Conservation (phyloP, 2,329 filamentous ascomycete species). For the Truncatella angustata region DNA sequence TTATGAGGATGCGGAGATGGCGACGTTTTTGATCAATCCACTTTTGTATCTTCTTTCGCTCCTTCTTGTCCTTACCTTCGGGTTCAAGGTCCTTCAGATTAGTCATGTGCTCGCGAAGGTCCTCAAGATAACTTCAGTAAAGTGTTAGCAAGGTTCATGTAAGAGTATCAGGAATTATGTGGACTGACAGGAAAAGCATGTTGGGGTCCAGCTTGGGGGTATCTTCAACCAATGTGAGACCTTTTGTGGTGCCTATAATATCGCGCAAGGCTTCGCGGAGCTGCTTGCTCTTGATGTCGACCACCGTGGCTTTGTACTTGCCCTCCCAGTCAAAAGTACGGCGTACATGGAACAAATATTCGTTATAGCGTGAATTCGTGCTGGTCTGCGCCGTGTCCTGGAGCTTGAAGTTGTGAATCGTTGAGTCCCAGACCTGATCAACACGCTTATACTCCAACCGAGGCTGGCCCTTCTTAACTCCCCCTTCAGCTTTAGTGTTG, state of each 20-base stretch:
- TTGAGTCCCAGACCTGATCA: slow-evolving; percentile 53
- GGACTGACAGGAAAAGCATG: slow-evolving; percentile 60
- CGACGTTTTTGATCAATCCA: slow-evolving; percentile 56
- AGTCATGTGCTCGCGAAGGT: slow-evolving; percentile 64
- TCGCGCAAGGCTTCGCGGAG: slow-evolving; percentile 69
- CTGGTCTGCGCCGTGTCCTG: slow-evolving; percentile 50
- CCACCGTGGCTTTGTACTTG: slow-evolving; percentile 68
- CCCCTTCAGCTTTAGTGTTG: background rate
- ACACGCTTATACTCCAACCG: slow-evolving; percentile 47
- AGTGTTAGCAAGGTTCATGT: slow-evolving; percentile 9
- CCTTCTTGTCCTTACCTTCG: slow-evolving; percentile 47
- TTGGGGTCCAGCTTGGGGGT: slow-evolving; percentile 72
- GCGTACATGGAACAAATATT: slow-evolving; percentile 80
- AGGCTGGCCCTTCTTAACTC: background rate
- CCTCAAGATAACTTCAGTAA: slow-evolving; percentile 67
- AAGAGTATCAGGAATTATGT: background rate
- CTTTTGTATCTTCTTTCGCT: slow-evolving; percentile 60
- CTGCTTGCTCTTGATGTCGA: slow-evolving; percentile 83
- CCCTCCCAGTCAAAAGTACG: slow-evolving; percentile 83
- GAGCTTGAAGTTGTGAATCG: slow-evolving; percentile 50
- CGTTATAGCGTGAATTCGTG: slow-evolving; percentile 61
- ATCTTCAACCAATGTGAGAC: slow-evolving; percentile 77
- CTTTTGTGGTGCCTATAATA: slow-evolving; percentile 74
- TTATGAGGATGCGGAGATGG: slow-evolving; percentile 70
- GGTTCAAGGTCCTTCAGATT: slow-evolving; percentile 59